These are phyloP conservation scores for Leishmania gerbilli DNA, from an alignment of 208 protist species.

Conservation along the genomic window DNA sequence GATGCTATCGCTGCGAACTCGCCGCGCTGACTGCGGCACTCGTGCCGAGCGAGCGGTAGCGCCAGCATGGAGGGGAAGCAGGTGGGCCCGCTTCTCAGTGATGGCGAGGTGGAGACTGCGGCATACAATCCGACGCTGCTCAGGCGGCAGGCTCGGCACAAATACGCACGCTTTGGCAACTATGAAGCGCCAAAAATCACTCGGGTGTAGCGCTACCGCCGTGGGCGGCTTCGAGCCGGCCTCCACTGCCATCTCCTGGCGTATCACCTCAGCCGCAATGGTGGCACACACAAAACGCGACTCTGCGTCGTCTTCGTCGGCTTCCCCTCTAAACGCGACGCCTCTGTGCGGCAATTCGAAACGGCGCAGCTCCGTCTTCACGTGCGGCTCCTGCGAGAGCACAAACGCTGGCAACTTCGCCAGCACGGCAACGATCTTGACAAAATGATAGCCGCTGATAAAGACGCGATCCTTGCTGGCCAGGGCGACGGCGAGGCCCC, in stretches of 20 bases:
- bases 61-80: slow-evolving; percentile 15
- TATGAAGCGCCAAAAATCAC: slow-evolving; percentile 75
- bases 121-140: slow-evolving; percentile 53
- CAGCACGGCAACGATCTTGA: slow-evolving; percentile 66
- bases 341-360: not conserved
- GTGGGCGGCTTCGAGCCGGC: not conserved
- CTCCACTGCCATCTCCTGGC: slow-evolving; percentile 13
- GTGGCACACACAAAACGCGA: slow-evolving; percentile 6
- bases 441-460: slow-evolving; percentile 76
- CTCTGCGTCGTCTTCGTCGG: not conserved
- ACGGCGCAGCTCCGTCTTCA: slow-evolving; percentile 9
- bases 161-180: slow-evolving; percentile 83
- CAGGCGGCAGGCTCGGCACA: slow-evolving; percentile 48
- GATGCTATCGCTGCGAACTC: not conserved
- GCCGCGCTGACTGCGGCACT: slow-evolving; percentile 9
- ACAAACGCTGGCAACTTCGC: slow-evolving; percentile 55
- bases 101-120: slow-evolving; percentile 47
- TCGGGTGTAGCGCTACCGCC: slow-evolving; percentile 31
- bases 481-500: slow-evolving; percentile 52
- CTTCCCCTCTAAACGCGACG: not conserved
- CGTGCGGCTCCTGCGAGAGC: slow-evolving; percentile 35
- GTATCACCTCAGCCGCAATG: slow-evolving; percentile 4
- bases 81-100: slow-evolving; percentile 37
- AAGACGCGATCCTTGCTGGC: slow-evolving; percentile 54
- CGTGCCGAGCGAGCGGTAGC: not conserved